These are phyloP conservation scores for Leishmania martiniquensis DNA, from an alignment of 208 protist species.

Conservation along the genomic window DNA sequence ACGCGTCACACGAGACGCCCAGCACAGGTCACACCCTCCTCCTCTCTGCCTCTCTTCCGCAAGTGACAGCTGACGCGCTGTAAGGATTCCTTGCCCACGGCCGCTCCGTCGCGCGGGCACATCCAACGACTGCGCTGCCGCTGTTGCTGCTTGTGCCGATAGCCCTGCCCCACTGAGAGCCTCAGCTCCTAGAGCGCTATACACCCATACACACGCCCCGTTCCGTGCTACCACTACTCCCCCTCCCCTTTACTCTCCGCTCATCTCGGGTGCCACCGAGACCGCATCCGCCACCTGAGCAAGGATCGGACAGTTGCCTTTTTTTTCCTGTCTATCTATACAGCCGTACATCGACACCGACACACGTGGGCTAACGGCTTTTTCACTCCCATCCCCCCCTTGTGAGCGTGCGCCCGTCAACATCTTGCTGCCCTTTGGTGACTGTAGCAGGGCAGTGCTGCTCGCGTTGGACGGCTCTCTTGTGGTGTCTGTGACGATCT, in stretches of 20 bases:
- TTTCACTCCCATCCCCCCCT: not conserved
- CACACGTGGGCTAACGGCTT: not conserved
- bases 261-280: not conserved
- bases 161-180: no score
- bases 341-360: not conserved
- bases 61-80: no score
- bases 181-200: no score
- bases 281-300: not conserved
- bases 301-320: not conserved
- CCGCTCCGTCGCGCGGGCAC: no score
- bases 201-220: not conserved
- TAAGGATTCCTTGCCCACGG: no score
- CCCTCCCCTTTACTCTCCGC: not conserved
- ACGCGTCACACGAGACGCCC: not conserved
- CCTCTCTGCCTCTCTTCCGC: no score
- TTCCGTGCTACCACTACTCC: not conserved
- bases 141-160: not conserved
- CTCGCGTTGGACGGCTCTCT: not conserved
- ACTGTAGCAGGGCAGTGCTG: no score
- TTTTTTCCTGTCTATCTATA: not conserved
- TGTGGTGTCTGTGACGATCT: not conserved
- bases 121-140: not conserved
- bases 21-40: no score
- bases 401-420: not conserved
- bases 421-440: no score